Percentiles rank a stretch among this genome's conserved stretches.
Evolutionary conservation across 129 eudicot species (phyloP).

Genomic region (Flaveria linearis): DNA sequence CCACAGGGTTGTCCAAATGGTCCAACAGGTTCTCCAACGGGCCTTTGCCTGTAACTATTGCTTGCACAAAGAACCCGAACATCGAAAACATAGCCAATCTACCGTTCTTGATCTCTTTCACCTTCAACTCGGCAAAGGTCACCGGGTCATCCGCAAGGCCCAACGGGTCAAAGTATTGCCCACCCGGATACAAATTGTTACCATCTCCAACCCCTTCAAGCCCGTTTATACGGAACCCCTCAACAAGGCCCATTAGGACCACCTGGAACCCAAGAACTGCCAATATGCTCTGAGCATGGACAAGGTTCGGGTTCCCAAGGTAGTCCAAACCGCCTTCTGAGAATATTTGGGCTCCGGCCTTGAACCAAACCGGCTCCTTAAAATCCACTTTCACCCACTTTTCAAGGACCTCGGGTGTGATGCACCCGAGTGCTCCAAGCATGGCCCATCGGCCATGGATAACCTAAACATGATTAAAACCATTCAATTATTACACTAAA

Average conservation of each 20-base stretch:
- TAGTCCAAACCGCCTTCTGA: slow-evolving; percentile 71
- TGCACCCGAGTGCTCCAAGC: slow-evolving; percentile 64
- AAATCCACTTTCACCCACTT: slow-evolving; percentile 41
- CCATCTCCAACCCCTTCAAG: neutral
- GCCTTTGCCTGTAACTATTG: neutral
- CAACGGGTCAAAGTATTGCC: neutral
- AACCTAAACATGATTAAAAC: slow-evolving; percentile 27
- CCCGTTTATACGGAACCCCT: neutral
- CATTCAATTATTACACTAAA: no score
- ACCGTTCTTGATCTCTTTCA: no score
- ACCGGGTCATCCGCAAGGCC: no score
- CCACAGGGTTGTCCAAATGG: neutral
- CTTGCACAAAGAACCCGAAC: neutral
- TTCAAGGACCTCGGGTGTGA: slow-evolving; percentile 66
- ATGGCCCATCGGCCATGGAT: slow-evolving; percentile 44
- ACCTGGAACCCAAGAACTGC: slow-evolving; percentile 71
- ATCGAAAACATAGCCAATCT: neutral
- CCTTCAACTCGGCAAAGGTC: no score
- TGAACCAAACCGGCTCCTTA: slow-evolving; percentile 71
- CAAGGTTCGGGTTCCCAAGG: slow-evolving; percentile 62
- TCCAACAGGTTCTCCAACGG: neutral
- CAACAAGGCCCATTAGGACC: slow-evolving; percentile 5
- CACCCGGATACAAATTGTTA: neutral
- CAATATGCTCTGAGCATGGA: slow-evolving; percentile 72
- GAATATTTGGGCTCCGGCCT: slow-evolving; percentile 74